Evolutionary conservation across 176 grass and related monocot genomes (phyloP), one percentile per base, ranked within the genome.

Genomic region (Aegilops umbellulata): DNA sequence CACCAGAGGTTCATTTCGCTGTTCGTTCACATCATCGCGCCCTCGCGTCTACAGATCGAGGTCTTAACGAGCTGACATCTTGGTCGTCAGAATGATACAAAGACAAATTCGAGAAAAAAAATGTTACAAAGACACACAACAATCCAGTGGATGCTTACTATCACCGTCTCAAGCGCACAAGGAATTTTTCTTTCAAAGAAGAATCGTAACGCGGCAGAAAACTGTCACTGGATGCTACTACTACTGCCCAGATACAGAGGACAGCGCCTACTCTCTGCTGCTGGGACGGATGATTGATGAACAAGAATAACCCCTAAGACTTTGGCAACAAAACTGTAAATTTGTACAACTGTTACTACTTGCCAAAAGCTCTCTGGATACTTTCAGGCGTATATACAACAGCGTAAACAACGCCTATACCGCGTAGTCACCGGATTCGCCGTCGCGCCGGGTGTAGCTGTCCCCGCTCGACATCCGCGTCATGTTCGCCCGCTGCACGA

Each of bases 401-500:
- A 12, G n/a, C 2, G 10, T 35, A 1, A n/a, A n/a, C n/a, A n/a
- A 58, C 53, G 19, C 66, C 29, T 13, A 90, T 20, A 67, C 71
- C n/a, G 11, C 74, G 20, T 17, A 64, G 74, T 90, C 88, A 22
- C 84, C 80, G 12, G 85, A 80, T 19, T 80, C 89, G 6, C 75
- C 47, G 10, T 49, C 10, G 34, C 68, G 25, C 75, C 80, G 44
- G 2, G 66, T 24, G 14, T 80, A 70, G 6, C 19, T 29, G 12
- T 80, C 80, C 44, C 60, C 0, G 42, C 60, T 25, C 15, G 82
- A 72, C 75, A 35, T 71, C 70, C 83, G 88, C 19, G 75, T 26
- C 14, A 61, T 58, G 66, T 65, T 89, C 0, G 88, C 83, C 46
- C 93, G 88, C 79, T 95, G 90, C 80, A 87, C 86, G 6, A 95